Conservation (phyloP, 2,329 filamentous ascomycete species). For the Fusarium compactum region DNA sequence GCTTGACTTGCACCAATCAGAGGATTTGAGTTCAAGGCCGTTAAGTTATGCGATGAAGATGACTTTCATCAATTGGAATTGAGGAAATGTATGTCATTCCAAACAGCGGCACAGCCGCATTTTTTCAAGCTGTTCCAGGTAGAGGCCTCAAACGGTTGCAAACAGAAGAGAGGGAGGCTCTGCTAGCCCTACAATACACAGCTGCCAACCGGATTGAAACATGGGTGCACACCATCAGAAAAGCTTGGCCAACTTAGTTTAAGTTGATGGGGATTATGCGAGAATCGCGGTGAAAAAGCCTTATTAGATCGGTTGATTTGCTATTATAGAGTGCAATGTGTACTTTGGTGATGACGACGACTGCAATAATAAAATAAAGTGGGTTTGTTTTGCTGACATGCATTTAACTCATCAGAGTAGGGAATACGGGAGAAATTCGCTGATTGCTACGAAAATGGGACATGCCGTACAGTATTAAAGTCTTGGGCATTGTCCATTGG, state of each 20-base stretch:
- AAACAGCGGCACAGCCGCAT: conserved; percentile 21
- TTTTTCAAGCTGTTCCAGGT: neutral
- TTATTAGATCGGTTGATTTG: conserved; percentile 1
- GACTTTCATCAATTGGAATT: neutral
- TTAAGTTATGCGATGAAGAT: neutral
- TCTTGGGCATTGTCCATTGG: conserved; percentile 7
- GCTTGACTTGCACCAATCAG: conserved; percentile 1
- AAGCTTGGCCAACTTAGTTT: conserved; percentile 6
- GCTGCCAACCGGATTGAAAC: conserved; percentile 3
- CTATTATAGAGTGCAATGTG: neutral
- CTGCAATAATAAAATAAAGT: conserved; percentile 19
- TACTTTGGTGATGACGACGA: conserved; percentile 29
- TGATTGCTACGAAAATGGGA: conserved; percentile 1
- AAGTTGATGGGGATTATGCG: neutral
- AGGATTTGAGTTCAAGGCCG: neutral
- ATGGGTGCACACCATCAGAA: conserved; percentile 11
- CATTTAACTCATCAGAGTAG: neutral
- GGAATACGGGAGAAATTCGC: neutral
- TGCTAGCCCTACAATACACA: conserved; percentile 19
- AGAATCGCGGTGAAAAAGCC: neutral
- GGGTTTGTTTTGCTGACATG: conserved; percentile 18
- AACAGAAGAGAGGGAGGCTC: conserved; percentile 26
- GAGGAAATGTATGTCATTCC: conserved; percentile 8
- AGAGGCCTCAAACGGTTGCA: conserved; percentile 1
- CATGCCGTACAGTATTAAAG: conserved; percentile 11